phyloP scores from a whole-genome alignment of 2,329 filamentous ascomycete species.

The Thermoascus crustaceus region DNA sequence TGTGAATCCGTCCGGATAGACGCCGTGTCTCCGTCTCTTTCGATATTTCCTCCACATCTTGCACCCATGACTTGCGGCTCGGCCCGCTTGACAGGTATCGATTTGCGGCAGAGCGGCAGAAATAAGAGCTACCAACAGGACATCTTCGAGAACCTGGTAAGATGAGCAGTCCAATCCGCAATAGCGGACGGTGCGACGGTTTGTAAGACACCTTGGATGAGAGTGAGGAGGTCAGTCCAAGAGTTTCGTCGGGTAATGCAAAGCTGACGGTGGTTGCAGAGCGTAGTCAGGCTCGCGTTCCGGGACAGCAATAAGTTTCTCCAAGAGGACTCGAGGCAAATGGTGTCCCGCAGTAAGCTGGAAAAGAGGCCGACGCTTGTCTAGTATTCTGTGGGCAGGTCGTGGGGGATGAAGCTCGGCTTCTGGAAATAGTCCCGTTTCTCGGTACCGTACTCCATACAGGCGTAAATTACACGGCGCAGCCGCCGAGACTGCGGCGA shows the following conservation, averaged over 20 bases:
- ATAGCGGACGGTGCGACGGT: constrained; percentile 24
- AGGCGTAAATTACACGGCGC: too few relatives aligned
- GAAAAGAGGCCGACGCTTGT: not conserved
- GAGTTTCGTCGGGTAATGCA: not conserved
- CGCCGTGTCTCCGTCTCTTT: constrained; percentile 12
- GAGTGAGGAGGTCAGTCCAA: constrained; percentile 5
- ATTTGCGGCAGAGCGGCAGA: constrained; percentile 1
- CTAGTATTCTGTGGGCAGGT: not conserved
- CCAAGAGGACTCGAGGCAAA: not conserved
- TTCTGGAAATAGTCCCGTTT: too few relatives aligned
- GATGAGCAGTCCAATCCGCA: constrained; percentile 17
- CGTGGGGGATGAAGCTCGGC: too few relatives aligned
- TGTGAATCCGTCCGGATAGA: constrained; percentile 53
- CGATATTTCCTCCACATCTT: constrained; percentile 18
- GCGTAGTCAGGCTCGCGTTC: not conserved
- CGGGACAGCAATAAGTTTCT: not conserved
- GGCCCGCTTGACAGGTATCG: constrained; percentile 15
- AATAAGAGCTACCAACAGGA: not conserved
- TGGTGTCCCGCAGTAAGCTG: not conserved
- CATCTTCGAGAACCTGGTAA: constrained; percentile 8
- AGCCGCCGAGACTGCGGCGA: too few relatives aligned
- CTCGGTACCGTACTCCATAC: too few relatives aligned
- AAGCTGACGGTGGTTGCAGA: constrained; percentile 1
- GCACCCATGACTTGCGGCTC: constrained; percentile 14
- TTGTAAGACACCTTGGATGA: constrained; percentile 29